phyloP scores from a whole-genome alignment of 768 basidiomycete species.

The Mycena kentingensis region DNA sequence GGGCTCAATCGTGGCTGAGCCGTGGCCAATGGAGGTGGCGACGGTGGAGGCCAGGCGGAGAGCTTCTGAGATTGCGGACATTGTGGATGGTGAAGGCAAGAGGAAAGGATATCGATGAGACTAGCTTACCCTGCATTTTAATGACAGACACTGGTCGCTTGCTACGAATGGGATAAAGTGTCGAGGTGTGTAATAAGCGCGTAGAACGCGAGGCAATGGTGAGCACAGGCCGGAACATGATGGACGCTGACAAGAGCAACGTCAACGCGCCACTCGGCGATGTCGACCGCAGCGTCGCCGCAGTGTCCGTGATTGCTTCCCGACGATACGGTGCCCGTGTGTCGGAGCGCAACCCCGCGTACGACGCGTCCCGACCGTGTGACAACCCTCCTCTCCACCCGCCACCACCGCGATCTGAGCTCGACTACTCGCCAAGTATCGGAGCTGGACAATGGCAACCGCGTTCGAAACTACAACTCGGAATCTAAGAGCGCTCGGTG shows the following conservation, averaged over 20 bases:
- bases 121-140: no score
- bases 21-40: conserved; percentile 50
- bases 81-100: neutral
- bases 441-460: no score
- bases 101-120: neutral
- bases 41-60: conserved; percentile 51
- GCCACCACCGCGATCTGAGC: no score
- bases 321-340: no score
- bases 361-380: no score
- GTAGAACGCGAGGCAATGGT: neutral
- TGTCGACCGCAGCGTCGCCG: no score
- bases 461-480: conserved; percentile 7
- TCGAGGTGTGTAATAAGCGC: neutral
- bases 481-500: conserved; percentile 11
- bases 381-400: no score
- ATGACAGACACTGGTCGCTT: neutral
- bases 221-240: neutral
- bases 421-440: no score
- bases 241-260: no score
- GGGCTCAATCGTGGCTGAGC: conserved; percentile 35
- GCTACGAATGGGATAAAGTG: neutral
- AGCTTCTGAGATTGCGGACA: conserved; percentile 15
- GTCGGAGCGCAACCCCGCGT: no score
- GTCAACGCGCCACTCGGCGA: no score
- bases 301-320: no score